Evolutionary conservation across 202 grass and related monocot genomes (phyloP).

Genomic region (Carex arenaria): DNA sequence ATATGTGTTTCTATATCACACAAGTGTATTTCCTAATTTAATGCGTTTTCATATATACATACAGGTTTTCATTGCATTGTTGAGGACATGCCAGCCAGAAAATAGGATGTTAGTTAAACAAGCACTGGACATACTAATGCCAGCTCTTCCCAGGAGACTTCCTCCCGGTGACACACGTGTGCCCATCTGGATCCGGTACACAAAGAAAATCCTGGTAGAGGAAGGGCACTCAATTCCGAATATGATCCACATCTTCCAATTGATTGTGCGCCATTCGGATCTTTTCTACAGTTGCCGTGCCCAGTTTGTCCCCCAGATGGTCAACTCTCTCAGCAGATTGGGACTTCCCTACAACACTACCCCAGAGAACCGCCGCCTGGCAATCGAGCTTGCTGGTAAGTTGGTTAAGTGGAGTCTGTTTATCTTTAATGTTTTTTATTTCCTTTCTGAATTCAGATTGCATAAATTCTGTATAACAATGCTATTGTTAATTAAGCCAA

Average conservation of each 20-base stretch:
- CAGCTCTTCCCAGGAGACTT: constrained; percentile 85
- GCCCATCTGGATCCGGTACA: constrained; percentile 99
- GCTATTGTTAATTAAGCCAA: neutral
- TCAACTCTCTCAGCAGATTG: constrained; percentile 95
- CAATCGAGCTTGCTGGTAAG: constrained; percentile 95
- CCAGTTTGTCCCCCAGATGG: constrained; percentile 99
- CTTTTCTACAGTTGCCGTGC: constrained; percentile 98
- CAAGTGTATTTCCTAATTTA: neutral
- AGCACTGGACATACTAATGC: constrained; percentile 97
- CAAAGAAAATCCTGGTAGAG: constrained; percentile 97
- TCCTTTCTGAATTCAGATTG: neutral
- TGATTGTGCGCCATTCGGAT: constrained; percentile 95
- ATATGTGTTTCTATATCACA: neutral
- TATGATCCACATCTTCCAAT: constrained; percentile 99
- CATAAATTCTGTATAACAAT: neutral
- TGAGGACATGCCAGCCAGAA: constrained; percentile 97
- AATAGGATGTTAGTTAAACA: constrained; percentile 97
- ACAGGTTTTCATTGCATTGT: constrained; percentile 92
- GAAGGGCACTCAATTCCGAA: constrained; percentile 99
- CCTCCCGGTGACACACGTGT: constrained; percentile 89
- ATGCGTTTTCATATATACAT: neutral
- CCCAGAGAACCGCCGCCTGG: constrained; percentile 81
- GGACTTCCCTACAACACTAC: constrained; percentile 95
- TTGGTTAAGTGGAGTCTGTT: neutral
- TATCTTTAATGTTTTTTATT: neutral